Base-by-base conservation (phyloP, 257 asterid genomes). In the Fraxinus pennsylvanica region DNA sequence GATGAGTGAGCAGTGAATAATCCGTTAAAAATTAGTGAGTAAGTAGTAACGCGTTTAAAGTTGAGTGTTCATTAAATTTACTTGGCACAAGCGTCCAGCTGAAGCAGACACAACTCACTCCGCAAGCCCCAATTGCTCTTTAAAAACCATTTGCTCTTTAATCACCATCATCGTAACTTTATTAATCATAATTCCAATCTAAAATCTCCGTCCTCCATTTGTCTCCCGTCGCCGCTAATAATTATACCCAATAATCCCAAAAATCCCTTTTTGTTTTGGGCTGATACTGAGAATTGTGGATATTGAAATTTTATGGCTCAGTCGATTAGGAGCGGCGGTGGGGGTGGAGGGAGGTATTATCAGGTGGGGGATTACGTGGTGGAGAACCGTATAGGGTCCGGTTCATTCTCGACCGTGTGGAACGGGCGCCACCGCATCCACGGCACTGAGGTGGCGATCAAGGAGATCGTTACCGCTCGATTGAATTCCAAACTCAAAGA, bases 371-470 rank as follows among this genome's bases (percentile, higher is more conserved):
- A 95, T 19, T 95, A 95, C 71, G 81, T 86, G 83, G 89, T 93
- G 35, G 91, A 89, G 78, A 88, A 85, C 84, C 96, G 89, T 77
- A 82, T 95, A 15, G 99, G 99, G 12, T 63, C 84, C 3, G 99
- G 99, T 3, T 90, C 98, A 8, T 95, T 87, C 90, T 93, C 99
- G 63, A 93, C 94, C 67, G 99, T 95, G 80, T 93, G 99, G 99
- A 97, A 85, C 81, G 99, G 93, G 47, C 89, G 87, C 79, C 99
- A 95, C 83, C 91, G 92, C 57, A 85, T 82, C 67, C 90, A 87
- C 74, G 97, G 97, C 52, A 90, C 97, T 0, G 97, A 95, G 63
- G 97, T 95, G 36, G 99, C 99, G 41, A 91, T 95, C 81, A 95
- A 95, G 29, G 99, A 95, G 81, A 93, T 95, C n/a, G 68, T 71